phyloP scores from a whole-genome alignment of 2,329 filamentous ascomycete species.

The Clathrospora elynae region DNA sequence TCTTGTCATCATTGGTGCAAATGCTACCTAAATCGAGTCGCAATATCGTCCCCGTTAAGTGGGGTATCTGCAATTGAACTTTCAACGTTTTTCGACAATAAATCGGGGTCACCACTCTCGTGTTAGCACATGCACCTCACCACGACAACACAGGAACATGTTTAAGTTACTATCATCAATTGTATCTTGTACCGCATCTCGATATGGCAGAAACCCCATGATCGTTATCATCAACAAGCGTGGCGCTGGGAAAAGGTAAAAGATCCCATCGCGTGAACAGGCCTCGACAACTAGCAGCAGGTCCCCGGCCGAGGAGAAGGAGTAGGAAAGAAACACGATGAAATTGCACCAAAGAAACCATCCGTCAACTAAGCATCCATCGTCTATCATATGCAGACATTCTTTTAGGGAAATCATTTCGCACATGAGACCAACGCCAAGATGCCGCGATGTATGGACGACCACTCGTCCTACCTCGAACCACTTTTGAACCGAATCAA shows the following conservation, averaged over 20 bases:
- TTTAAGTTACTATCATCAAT: constrained; percentile 41
- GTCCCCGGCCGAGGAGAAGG: constrained; percentile 38
- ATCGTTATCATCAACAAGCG: constrained; percentile 46
- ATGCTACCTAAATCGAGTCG: no score
- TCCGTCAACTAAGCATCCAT: constrained; percentile 39
- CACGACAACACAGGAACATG: constrained; percentile 7
- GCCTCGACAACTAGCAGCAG: constrained; percentile 45
- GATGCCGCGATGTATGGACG: constrained; percentile 47
- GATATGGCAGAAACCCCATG: constrained; percentile 49
- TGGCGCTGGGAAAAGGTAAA: constrained; percentile 36
- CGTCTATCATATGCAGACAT: constrained; percentile 46
- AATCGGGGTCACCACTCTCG: no score
- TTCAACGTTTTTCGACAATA: background rate
- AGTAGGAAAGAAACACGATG: constrained; percentile 43
- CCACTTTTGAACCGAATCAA: constrained; percentile 45
- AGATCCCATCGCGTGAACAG: constrained; percentile 40
- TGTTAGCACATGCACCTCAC: constrained; percentile 4
- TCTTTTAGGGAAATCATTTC: constrained; percentile 48
- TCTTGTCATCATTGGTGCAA: no score
- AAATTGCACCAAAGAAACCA: constrained; percentile 37
- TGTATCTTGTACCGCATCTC: constrained; percentile 43
- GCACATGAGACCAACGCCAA: constrained; percentile 50
- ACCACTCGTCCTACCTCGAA: constrained; percentile 39
- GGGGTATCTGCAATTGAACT: no score
- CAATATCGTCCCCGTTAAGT: no score